Evolutionary conservation across 2,329 filamentous ascomycete species (phyloP).

Genomic region (Parascedosporium putredinis): DNA sequence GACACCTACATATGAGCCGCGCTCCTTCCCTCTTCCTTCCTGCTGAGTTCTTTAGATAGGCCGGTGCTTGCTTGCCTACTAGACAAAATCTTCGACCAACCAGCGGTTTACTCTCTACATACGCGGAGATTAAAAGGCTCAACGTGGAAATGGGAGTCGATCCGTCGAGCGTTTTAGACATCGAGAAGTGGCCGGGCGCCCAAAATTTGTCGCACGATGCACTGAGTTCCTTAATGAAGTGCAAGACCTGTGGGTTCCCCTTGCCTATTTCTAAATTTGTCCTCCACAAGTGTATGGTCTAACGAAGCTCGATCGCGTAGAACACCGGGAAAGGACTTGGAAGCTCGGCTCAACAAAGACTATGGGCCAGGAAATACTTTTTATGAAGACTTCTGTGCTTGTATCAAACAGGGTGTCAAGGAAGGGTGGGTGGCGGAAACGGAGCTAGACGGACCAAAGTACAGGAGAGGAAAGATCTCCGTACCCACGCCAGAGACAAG

Average conservation of each 20-base stretch:
- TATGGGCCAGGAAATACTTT: slow-evolving; percentile 31
- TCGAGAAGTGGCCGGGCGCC: slow-evolving; percentile 19
- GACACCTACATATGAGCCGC: no score
- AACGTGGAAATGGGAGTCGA: slow-evolving; percentile 9
- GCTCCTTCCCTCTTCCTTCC: no score
- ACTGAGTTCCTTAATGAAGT: slow-evolving; percentile 21
- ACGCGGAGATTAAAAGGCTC: neutral
- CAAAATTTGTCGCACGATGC: slow-evolving; percentile 18
- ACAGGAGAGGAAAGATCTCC: slow-evolving; percentile 35
- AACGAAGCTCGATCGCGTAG: slow-evolving; percentile 14
- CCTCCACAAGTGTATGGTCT: neutral
- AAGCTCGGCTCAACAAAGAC: slow-evolving; percentile 28
- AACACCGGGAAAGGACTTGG: slow-evolving; percentile 34
- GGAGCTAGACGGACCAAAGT: slow-evolving; percentile 32
- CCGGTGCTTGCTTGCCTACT: no score
- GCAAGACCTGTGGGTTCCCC: slow-evolving; percentile 19
- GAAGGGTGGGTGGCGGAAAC: slow-evolving; percentile 35
- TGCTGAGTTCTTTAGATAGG: no score
- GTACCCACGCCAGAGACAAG: slow-evolving; percentile 33
- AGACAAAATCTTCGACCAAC: no score
- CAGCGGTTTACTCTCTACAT: no score
- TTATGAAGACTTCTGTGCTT: slow-evolving; percentile 30
- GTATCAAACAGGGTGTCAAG: slow-evolving; percentile 26
- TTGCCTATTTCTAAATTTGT: neutral
- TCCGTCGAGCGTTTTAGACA: slow-evolving; percentile 14